Percentiles rank a stretch among this genome's conserved stretches.
Conservation (phyloP, 1,284 basidiomycete genomes). For the Polyporus tsugae region DNA sequence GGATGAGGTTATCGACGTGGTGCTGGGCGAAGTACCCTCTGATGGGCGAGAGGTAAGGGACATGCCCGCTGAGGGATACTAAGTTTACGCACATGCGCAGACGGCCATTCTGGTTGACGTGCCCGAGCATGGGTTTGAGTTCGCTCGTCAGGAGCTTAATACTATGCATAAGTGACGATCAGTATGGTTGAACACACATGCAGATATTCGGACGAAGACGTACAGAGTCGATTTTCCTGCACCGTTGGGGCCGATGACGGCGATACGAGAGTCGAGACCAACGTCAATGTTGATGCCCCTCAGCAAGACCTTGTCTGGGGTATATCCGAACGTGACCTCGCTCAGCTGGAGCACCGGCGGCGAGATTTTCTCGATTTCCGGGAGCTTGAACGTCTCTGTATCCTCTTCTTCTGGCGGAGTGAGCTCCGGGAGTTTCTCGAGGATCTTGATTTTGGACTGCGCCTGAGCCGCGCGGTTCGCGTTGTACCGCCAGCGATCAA, state of each 20-base stretch:
- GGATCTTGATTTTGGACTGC: conserved; percentile 92
- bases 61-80: neutral
- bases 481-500: conserved; percentile 96
- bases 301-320: conserved; percentile 82
- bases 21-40: conserved; percentile 97
- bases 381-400: conserved; percentile 93
- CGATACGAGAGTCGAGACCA: conserved; percentile 88
- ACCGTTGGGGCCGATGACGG: conserved; percentile 88
- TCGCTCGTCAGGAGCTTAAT: conserved; percentile 97
- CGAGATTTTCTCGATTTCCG: conserved; percentile 94
- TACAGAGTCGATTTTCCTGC: conserved; percentile 85
- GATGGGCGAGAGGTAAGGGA: conserved; percentile 8
- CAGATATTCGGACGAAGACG: conserved; percentile 32
- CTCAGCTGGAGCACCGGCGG: conserved; percentile 96
- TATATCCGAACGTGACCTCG: conserved; percentile 93
- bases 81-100: conserved; percentile 75
- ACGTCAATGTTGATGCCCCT: conserved; percentile 91
- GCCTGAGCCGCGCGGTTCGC: conserved; percentile 77
- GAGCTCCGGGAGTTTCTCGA: conserved; percentile 96
- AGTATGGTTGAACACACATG: neutral
- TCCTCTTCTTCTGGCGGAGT: conserved; percentile 93
- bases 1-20: conserved; percentile 93
- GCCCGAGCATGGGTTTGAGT: conserved; percentile 80
- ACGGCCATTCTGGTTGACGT: conserved; percentile 91
- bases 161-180: conserved; percentile 46